phyloP scores from a whole-genome alignment of 1,139 yeast species.

The Zygosaccharomyces sapae region DNA sequence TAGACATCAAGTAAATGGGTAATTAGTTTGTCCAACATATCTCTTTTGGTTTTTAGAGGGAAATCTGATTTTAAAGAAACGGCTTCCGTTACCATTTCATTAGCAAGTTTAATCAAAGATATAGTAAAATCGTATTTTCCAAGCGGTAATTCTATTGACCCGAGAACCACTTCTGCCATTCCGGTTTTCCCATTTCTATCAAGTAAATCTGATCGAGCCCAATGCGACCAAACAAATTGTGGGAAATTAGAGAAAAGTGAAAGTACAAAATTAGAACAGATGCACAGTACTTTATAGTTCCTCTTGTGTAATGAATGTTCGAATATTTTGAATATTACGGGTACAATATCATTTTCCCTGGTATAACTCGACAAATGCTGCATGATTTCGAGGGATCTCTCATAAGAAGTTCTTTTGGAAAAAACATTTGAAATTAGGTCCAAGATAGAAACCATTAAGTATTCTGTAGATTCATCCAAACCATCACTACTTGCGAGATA shows the following conservation, averaged over 20 bases:
- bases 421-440: constrained; percentile 50
- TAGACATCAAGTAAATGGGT: constrained; percentile 60
- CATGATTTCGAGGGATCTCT: constrained; percentile 43
- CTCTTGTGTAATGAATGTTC: constrained; percentile 65
- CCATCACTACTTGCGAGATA: constrained; percentile 32
- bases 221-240: constrained; percentile 72
- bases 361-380: constrained; percentile 53
- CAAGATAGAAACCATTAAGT: constrained; percentile 47
- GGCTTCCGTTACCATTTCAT: constrained; percentile 52
- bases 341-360: constrained; percentile 66
- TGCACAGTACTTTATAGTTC: constrained; percentile 45
- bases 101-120: constrained; percentile 52
- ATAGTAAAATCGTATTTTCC: constrained; percentile 66
- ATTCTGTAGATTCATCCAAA: constrained; percentile 32
- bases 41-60: constrained; percentile 47
- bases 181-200: constrained; percentile 70
- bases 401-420: constrained; percentile 40
- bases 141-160: constrained; percentile 66
- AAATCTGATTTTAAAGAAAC: constrained; percentile 41
- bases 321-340: constrained; percentile 58
- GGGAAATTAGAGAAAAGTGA: constrained; percentile 50
- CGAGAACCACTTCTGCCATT: constrained; percentile 56
- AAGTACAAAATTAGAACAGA: constrained; percentile 50
- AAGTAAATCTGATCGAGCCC: constrained; percentile 62
- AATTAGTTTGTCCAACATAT: constrained; percentile 53